Percentiles rank a stretch among this genome's conserved stretches.
These are phyloP conservation scores for Nosema muscidifuracis DNA, from an alignment of 371 early-diverging fungal species.

Conservation along the genomic window DNA sequence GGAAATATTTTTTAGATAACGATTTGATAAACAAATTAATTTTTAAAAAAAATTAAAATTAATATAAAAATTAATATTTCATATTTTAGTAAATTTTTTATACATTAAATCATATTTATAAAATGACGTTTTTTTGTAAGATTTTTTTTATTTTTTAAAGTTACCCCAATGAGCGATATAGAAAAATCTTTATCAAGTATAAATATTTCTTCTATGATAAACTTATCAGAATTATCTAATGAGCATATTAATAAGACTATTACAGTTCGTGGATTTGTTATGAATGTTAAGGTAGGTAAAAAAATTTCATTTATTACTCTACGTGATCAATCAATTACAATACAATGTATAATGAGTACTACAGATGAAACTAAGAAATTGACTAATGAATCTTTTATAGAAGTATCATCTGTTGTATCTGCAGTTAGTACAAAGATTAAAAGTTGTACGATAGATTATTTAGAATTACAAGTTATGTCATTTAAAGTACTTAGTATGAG, in stretches of 20 bases:
- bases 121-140: too few relatives aligned
- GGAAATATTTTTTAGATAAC: too few relatives aligned
- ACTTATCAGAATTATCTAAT: background rate
- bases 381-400: slow-evolving; percentile 56
- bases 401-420: slow-evolving; percentile 40
- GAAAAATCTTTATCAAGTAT: too few relatives aligned
- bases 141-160: too few relatives aligned
- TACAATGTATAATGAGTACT: slow-evolving; percentile 32
- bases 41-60: too few relatives aligned
- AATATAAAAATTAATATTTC: too few relatives aligned
- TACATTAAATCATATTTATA: too few relatives aligned
- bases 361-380: slow-evolving; percentile 4
- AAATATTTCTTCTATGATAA: background rate
- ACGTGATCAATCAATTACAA: slow-evolving; percentile 46
- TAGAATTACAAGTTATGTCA: slow-evolving; percentile 52
- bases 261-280: slow-evolving; percentile 55
- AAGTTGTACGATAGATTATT: slow-evolving; percentile 52
- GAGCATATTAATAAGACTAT: slow-evolving; percentile 3
- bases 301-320: slow-evolving; percentile 56
- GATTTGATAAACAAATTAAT: too few relatives aligned
- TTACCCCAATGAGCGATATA: too few relatives aligned
- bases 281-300: slow-evolving; percentile 34
- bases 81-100: too few relatives aligned
- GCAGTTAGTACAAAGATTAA: slow-evolving; percentile 38
- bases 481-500: slow-evolving; percentile 43